Evolutionary conservation across 1,284 basidiomycete species (phyloP), one percentile per base, ranked within the genome.

Genomic region (Apiotrichum sp.): DNA sequence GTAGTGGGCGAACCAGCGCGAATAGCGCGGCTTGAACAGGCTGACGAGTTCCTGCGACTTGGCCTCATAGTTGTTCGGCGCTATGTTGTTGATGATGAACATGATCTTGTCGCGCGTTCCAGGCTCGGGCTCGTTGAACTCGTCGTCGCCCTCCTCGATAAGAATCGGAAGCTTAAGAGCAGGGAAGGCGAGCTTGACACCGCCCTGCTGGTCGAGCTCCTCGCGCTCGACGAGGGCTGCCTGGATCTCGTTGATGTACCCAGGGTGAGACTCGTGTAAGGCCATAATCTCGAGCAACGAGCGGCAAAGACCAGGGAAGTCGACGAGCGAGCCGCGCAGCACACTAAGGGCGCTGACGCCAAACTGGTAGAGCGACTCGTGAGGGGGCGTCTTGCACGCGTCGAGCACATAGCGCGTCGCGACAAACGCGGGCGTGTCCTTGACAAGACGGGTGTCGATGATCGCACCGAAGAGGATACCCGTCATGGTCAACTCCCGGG

Each of bases 31-130:
- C 48, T 87, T 82, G 73, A 93, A 93, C 55, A 87, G 79, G 50
- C 84, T 83, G 58, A 81, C 80, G 84, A 97, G 91, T 69, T 96
- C 93, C 43, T 78, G 74, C 38, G 93, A 78, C 76, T 97, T 98
- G 35, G 81, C 71, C 42, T 93, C 91, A 63, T 97, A 91, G 73
- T 98, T 98, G 76, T 81, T 89, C 3, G 91, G 89, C 1, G 95
- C 92, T 52, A 99, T 83, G 67, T 99, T 98, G 80, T 98, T 99
- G 77, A 99, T 86, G 67, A 97, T 92, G 81, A 99, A 99, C 49
- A 98, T 80, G 64, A 99, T 92, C 68, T 86, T 87, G 81, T 99
- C 96, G 29, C 92, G 90, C 29, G 88, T 78, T 62, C 89, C 89
- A 71, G 97, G 91, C 16, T 87, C 83, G 3, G 95, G 96, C 52